Conservation (phyloP, 2,329 filamentous ascomycete species). For the Pseudogymnoascus sp. region DNA sequence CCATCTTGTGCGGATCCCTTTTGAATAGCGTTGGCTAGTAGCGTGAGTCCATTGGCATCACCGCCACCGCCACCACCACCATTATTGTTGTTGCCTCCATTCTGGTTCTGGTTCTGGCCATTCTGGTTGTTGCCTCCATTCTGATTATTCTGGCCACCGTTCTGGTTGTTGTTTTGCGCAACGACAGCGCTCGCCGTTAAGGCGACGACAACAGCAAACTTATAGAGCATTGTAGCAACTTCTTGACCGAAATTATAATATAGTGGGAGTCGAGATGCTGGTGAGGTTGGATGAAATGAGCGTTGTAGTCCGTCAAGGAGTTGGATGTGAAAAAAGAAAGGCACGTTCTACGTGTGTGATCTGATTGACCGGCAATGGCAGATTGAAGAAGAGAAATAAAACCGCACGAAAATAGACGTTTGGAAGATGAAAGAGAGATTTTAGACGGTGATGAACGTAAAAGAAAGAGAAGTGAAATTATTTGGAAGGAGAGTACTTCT, state of each 20-base stretch:
- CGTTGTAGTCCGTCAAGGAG: conserved; percentile 28
- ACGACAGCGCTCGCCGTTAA: neutral
- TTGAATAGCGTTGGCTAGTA: conserved; percentile 22
- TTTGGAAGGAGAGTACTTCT: conserved; percentile 21
- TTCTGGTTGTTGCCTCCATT: conserved; percentile 8
- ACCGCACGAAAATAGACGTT: conserved; percentile 9
- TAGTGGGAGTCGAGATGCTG: neutral
- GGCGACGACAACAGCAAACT: neutral
- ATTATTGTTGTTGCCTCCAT: conserved; percentile 8
- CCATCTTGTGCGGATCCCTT: conserved; percentile 24
- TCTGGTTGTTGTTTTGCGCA: neutral
- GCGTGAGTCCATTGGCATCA: conserved; percentile 11
- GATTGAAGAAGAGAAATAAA: conserved; percentile 16
- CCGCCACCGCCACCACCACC: conserved; percentile 3
- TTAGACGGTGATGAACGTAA: conserved; percentile 18
- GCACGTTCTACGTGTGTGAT: conserved; percentile 27
- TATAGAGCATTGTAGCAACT: neutral
- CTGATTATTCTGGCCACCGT: neutral
- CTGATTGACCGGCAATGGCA: conserved; percentile 28
- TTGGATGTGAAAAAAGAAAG: conserved; percentile 24
- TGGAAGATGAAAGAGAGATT: conserved; percentile 23
- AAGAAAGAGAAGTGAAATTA: conserved; percentile 15
- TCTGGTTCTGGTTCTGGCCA: conserved; percentile 7
- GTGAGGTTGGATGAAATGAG: conserved; percentile 18
- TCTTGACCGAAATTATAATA: neutral